Evolutionary conservation across 192 early-diverging fungal species (phyloP).

Genomic region (Coemansia umbellata): DNA sequence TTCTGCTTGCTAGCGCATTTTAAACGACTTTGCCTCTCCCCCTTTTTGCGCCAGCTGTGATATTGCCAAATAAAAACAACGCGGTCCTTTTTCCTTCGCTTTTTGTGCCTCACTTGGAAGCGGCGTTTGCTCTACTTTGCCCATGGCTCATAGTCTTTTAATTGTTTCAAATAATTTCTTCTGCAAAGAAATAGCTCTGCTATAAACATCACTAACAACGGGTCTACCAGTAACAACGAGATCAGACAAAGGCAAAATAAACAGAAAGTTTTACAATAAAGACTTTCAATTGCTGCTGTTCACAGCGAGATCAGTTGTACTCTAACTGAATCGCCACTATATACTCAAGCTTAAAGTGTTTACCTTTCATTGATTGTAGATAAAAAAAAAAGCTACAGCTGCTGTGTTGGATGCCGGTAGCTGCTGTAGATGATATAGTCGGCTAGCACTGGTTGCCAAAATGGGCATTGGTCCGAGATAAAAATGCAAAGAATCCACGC

Average conservation of each 20-base stretch:
- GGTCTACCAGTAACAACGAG: neutral
- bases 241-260: neutral
- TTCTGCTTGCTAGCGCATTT: neutral
- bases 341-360: too few relatives aligned
- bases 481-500: too few relatives aligned
- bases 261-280: neutral
- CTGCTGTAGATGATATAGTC: too few relatives aligned
- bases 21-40: too few relatives aligned
- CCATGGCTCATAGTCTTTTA: neutral
- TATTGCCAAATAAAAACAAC: too few relatives aligned
- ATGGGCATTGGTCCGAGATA: too few relatives aligned
- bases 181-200: neutral
- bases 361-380: too few relatives aligned
- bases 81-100: neutral
- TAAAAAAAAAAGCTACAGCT: too few relatives aligned
- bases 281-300: neutral
- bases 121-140: conserved; percentile 2
- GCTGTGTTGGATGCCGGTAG: too few relatives aligned
- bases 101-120: neutral
- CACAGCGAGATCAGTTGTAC: neutral
- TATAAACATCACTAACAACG: neutral
- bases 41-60: too few relatives aligned
- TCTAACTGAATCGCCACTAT: neutral
- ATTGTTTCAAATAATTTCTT: neutral
- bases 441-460: too few relatives aligned